phyloP scores from a whole-genome alignment of 331 rosid species.

The Quercus tomentella region DNA sequence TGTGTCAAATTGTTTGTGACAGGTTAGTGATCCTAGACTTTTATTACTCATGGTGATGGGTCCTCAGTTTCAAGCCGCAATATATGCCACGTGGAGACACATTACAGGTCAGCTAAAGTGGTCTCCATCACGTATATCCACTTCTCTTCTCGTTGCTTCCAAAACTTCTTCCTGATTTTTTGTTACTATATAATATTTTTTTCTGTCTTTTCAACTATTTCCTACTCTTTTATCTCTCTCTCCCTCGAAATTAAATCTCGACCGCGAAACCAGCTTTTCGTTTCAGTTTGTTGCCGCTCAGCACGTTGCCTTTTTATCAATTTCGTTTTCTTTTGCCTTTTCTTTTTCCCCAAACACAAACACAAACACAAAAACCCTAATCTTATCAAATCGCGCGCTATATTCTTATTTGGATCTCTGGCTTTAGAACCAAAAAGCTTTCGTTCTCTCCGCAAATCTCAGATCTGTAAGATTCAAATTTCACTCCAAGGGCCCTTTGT shows the following conservation, averaged over 20 bases:
- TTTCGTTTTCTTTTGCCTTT: background rate
- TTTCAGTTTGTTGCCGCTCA: constrained; percentile 64
- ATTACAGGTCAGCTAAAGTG: constrained; percentile 5
- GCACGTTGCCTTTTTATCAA: constrained; percentile 16
- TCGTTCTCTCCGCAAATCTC: constrained; percentile 22
- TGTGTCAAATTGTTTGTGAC: too few species aligned
- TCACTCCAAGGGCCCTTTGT: constrained; percentile 10
- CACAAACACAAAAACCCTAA: constrained; percentile 53
- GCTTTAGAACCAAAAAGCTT: background rate
- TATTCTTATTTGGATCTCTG: constrained; percentile 18
- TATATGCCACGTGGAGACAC: constrained; percentile 27
- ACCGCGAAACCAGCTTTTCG: constrained; percentile 65
- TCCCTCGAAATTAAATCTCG: constrained; percentile 48
- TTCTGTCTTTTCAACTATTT: constrained; percentile 19
- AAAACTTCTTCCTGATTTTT: constrained; percentile 31
- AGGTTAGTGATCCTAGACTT: too few species aligned
- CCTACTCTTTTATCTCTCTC: constrained; percentile 20
- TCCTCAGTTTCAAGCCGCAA: background rate
- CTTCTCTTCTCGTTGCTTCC: constrained; percentile 55
- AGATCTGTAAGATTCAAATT: constrained; percentile 44
- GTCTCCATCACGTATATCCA: constrained; percentile 54
- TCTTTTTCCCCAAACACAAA: background rate
- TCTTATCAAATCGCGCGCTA: constrained; percentile 14
- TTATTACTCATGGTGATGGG: too few species aligned
- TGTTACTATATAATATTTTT: background rate